Conservation (phyloP, 345 rosid genomes). For the Moringa oleifera region DNA sequence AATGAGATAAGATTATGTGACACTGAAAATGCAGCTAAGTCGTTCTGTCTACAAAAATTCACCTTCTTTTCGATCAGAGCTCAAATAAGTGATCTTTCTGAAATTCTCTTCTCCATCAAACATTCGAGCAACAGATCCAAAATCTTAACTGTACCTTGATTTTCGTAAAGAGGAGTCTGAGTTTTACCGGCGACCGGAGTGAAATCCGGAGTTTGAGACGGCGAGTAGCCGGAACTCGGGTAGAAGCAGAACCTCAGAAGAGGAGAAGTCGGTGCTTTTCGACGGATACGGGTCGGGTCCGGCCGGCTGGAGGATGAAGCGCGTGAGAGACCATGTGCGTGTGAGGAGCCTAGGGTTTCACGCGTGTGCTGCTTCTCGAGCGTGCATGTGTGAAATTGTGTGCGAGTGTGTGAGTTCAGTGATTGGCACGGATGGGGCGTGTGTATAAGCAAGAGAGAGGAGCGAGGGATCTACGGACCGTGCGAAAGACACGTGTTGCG, state of each 20-base stretch:
- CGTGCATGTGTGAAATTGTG: slow-evolving; percentile 50
- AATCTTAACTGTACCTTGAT: slow-evolving; percentile 6
- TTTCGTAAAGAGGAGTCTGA: neutral
- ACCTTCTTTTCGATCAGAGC: slow-evolving; percentile 1
- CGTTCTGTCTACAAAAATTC: neutral
- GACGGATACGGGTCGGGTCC: slow-evolving; percentile 29
- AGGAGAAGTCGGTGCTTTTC: slow-evolving; percentile 26
- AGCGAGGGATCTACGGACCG: slow-evolving; percentile 22
- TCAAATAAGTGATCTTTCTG: neutral
- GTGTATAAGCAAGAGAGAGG: slow-evolving; percentile 29
- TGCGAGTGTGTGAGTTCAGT: slow-evolving; percentile 37
- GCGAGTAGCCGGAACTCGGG: slow-evolving; percentile 6
- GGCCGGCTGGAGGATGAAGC: slow-evolving; percentile 29
- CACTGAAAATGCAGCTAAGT: no score
- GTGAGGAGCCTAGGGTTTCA: slow-evolving; percentile 37
- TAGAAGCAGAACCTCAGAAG: neutral
- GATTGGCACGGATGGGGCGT: slow-evolving; percentile 86
- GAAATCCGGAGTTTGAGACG: slow-evolving; percentile 16
- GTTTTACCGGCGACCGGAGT: slow-evolving; percentile 18
- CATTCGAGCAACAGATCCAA: slow-evolving; percentile 18
- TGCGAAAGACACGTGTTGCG: slow-evolving; percentile 40
- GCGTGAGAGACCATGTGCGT: slow-evolving; percentile 51
- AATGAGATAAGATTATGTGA: neutral
- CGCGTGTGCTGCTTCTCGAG: slow-evolving; percentile 60
- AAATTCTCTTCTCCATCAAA: neutral